Evolutionary conservation across 306 rosid species (phyloP).

Genomic region (Prunus armeniaca): DNA sequence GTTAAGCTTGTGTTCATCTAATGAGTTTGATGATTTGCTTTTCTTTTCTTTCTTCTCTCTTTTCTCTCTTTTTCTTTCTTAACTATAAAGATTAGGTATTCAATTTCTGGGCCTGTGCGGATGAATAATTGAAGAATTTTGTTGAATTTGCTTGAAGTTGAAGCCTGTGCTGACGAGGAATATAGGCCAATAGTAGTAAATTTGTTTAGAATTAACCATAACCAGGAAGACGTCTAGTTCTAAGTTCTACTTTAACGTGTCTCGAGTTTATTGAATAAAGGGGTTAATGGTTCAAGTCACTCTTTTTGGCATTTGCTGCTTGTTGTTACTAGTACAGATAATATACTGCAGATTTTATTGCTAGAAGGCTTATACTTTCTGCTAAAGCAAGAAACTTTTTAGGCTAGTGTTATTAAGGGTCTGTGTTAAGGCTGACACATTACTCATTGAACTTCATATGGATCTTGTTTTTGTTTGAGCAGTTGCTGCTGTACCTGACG

Average conservation of each 20-base stretch:
- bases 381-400: not conserved
- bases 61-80: not conserved
- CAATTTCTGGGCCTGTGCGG: not conserved
- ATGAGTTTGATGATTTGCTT: not conserved
- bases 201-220: not conserved
- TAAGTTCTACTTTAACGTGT: not conserved
- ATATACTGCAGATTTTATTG: not conserved
- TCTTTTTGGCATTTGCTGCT: not conserved
- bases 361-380: not conserved
- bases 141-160: constrained; percentile 1
- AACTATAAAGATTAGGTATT: not conserved
- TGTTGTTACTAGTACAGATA: not conserved
- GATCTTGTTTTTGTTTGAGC: constrained; percentile 29
- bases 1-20: not conserved
- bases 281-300: not conserved
- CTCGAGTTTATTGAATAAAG: not conserved
- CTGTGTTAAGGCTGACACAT: not conserved
- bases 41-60: not conserved
- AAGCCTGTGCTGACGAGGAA: not conserved
- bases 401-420: not conserved
- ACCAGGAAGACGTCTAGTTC: not conserved
- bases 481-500: constrained; percentile 95
- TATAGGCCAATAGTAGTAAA: not conserved
- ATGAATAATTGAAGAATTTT: not conserved
- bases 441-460: too few relatives aligned